Base-by-base conservation (phyloP, 768 basidiomycete species). In the Naganishia vishniacii region DNA sequence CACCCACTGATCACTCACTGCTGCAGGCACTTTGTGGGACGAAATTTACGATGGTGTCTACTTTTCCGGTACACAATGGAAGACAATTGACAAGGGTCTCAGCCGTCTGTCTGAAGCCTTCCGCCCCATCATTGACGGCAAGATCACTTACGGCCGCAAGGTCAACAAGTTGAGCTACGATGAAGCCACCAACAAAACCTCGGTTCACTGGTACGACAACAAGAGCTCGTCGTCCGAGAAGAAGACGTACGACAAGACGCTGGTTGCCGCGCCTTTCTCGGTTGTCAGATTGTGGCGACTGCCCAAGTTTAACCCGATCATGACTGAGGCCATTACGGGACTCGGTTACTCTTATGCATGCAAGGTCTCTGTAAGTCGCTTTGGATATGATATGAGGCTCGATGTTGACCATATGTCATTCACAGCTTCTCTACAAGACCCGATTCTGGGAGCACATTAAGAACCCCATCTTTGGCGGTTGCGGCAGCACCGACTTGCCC, bases 11-110 rank as follows among this genome's bases (percentile, higher is more conserved):
- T 48, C 29, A 48, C 20, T 23, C 16, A 13, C n/a, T n/a, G n/a
- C 37, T 25, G 23, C 40, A 65, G 69, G 69, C 23, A 68, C 68
- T 37, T 56, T 70, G 6, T 70, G 69, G 69, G 64, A 65, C 59
- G 63, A 65, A 26, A 70, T 70, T 42, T 70, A 70, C 59, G 69
- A 70, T 29, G 53, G 48, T 28, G 69, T 70, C 59, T 70, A 70
- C 61, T 70, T 70, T 44, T 64, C 66, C 25, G 69, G 67, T 15
- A 63, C 64, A 15, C 45, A 53, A 11, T 70, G 69, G 69, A 48
- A 65, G 42, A 70, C 69, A 26, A 67, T 70, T 51, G 69, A 70
- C 64, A 70, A 63, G 45, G 68, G 68, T 61, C 62, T 69, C 15
- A 69, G 42, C 63, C 68, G 68, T 23, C 44, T 69, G 4, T 62